Evolutionary conservation across 805 yeast species (phyloP), one percentile per base, ranked within the genome.

Genomic region (Lipomyces japonicus): DNA sequence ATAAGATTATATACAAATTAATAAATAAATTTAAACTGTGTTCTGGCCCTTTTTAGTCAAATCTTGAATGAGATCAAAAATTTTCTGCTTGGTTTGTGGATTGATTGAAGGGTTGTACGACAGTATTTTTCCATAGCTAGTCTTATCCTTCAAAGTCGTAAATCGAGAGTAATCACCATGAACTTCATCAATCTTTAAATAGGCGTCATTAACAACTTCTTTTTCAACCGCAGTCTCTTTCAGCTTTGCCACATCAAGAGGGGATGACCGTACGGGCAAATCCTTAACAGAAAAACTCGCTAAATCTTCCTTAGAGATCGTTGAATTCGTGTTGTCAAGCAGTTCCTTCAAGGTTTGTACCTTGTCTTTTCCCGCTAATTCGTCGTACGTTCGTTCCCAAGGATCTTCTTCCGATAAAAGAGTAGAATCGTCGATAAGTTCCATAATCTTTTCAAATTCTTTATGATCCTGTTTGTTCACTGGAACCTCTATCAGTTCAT

Each of bases 101-200:
- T 42, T 48, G 19, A 52, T 41, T 12, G 56, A 34, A 2, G 36
- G 16, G 28, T 52, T 52, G 14, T 48, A 34, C 9, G 6, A 24
- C 23, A 52, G 36, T 4, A 47, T 42, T 4, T 18, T 12, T 7
- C 46, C 42, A 24, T 42, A 44, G 28, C 24, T 36, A 4, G 25
- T 26, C 30, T 38, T 21, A 21, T 32, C 46, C 28, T 42, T 32
- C 23, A 40, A n/a, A 19, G 22, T 46, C n/a, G 22, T 28, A 48
- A 51, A 52, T 10, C 56, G 44, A 9, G 46, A 22, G 35, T 52
- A 52, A 24, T 52, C 52, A 28, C 56, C 56, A 10, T 30, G 12
- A 4, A 28, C 32, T 28, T 52, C 56, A 1, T 24, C 21, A 12
- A 39, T 40, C 22, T 24, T 31, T 18, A 52, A 14, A 31, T 36